These are phyloP conservation scores for Coemansia sp. DNA, from an alignment of 192 early-diverging fungal genomes.

Conservation along the genomic window DNA sequence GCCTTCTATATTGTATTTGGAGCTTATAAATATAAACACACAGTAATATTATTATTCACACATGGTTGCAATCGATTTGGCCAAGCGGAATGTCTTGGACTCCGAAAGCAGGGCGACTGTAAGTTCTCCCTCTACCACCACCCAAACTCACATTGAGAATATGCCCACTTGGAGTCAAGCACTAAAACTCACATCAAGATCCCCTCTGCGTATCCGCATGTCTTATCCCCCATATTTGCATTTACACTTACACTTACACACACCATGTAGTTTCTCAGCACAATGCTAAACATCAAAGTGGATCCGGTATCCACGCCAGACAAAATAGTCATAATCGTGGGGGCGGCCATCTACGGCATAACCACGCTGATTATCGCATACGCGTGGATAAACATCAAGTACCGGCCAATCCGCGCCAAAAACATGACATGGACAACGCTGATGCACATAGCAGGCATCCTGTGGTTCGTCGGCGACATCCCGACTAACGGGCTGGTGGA, in stretches of 20 bases:
- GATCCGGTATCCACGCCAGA: constrained; percentile 18
- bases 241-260: too few relatives aligned
- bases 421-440: constrained; percentile 38
- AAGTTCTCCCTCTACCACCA: not conserved
- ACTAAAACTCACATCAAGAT: too few relatives aligned
- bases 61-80: not conserved
- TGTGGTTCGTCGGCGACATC: constrained; percentile 48
- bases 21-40: not conserved
- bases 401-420: constrained; percentile 49
- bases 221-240: too few relatives aligned
- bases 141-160: not conserved
- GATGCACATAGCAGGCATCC: constrained; percentile 33
- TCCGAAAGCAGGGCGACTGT: constrained; percentile 3
- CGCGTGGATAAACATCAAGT: constrained; percentile 47
- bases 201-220: too few relatives aligned
- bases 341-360: constrained; percentile 23
- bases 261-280: constrained; percentile 26
- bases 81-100: not conserved
- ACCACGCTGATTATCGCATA: constrained; percentile 31
- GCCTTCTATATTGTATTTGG: not conserved
- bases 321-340: constrained; percentile 13
- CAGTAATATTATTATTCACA: not conserved
- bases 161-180: not conserved
- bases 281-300: constrained; percentile 7
- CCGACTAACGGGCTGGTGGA: constrained; percentile 40